A percentile compares a stretch with the other conserved stretches of the same genome.
phyloP scores from a whole-genome alignment of 148 eudicot genomes.

The Polygonum maritimum region DNA sequence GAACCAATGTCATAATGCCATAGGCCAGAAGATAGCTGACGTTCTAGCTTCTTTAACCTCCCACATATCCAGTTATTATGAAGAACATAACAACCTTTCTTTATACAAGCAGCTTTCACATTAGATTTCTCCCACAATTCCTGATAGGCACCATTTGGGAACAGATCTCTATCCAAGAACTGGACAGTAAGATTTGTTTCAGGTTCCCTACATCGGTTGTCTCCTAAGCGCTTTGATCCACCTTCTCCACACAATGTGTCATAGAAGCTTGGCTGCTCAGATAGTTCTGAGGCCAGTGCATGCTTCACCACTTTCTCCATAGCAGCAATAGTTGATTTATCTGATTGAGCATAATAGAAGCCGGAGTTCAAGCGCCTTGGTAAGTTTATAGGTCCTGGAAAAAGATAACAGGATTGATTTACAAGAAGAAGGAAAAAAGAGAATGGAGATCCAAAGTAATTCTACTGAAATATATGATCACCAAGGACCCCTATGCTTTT shows the following conservation, averaged over 20 bases:
- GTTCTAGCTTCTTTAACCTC: conserved; percentile 64
- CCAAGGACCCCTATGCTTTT: background rate
- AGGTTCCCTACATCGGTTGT: conserved; percentile 62
- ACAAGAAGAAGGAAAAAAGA: conserved; percentile 3
- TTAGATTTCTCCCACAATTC: conserved; percentile 56
- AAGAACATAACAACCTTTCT: conserved; percentile 59
- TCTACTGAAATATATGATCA: background rate
- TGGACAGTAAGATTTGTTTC: conserved; percentile 57
- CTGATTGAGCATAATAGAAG: conserved; percentile 79
- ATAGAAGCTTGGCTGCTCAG: conserved; percentile 93
- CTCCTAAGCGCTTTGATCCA: conserved; percentile 62
- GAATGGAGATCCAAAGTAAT: background rate
- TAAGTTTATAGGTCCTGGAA: conserved; percentile 76
- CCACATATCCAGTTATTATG: conserved; percentile 95
- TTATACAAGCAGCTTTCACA: conserved; percentile 40
- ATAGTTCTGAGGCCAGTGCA: conserved; percentile 64
- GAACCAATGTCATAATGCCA: conserved; percentile 77
- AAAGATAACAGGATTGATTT: background rate
- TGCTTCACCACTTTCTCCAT: conserved; percentile 83
- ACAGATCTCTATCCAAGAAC: conserved; percentile 69
- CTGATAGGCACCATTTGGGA: conserved; percentile 85
- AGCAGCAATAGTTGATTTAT: conserved; percentile 59
- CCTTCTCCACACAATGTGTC: conserved; percentile 78
- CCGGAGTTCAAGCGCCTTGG: conserved; percentile 95
- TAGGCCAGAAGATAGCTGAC: conserved; percentile 67